Evolutionary conservation across 257 asterid species (phyloP).

Genomic region (Hygrophila difformis): DNA sequence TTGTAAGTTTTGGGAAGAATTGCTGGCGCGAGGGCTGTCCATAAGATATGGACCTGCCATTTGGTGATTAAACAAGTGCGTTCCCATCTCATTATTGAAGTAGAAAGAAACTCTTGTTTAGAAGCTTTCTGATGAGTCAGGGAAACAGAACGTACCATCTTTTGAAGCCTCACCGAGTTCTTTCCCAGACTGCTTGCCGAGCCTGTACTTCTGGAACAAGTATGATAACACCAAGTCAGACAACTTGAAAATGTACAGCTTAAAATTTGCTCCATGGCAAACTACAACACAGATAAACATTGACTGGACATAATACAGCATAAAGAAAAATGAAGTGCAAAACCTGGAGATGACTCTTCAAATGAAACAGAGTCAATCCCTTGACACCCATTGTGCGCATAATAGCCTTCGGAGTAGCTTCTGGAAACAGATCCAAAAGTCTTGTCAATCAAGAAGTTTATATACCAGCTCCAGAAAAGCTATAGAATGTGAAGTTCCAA

Average conservation of each 20-base stretch:
- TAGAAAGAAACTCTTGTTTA: background rate
- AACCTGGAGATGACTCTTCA: constrained; percentile 87
- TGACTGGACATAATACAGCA: background rate
- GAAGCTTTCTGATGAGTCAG: constrained; percentile 13
- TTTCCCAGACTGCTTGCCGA: constrained; percentile 85
- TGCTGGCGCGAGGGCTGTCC: constrained; percentile 51
- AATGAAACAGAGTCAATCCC: constrained; percentile 81
- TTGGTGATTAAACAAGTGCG: constrained; percentile 19
- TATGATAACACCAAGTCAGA: constrained; percentile 16
- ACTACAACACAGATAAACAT: constrained; percentile 9
- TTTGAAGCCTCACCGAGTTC: constrained; percentile 61
- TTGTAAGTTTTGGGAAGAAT: constrained; percentile 54
- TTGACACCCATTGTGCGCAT: constrained; percentile 83
- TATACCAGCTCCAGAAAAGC: background rate
- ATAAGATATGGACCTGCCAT: constrained; percentile 51
- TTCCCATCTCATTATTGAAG: constrained; percentile 3
- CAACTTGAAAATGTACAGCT: constrained; percentile 3
- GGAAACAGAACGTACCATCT: constrained; percentile 52
- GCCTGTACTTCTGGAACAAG: constrained; percentile 63
- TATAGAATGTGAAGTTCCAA: constrained; percentile 9
- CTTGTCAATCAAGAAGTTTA: background rate
- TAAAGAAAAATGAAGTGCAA: constrained; percentile 15
- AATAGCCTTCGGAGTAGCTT: constrained; percentile 84
- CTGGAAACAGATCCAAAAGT: constrained; percentile 34
- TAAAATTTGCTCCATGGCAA: constrained; percentile 4